Percentiles rank a stretch among this genome's conserved stretches.
These are phyloP conservation scores for Auricularia auricula-judae DNA, from an alignment of 768 basidiomycete genomes.

Conservation along the genomic window DNA sequence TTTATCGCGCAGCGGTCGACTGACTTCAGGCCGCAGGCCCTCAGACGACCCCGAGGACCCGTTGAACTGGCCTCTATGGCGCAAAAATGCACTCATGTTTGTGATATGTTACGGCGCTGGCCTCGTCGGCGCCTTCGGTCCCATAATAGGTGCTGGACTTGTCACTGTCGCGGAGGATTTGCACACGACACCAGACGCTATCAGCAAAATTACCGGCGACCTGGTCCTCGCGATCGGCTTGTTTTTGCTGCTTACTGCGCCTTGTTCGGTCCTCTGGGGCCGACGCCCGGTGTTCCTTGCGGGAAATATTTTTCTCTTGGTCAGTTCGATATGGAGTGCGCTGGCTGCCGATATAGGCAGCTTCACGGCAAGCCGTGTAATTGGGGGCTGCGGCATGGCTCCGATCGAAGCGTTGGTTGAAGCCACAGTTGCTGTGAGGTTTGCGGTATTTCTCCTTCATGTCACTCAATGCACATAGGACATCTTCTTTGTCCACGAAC, in stretches of 20 bases:
- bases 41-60: slow-evolving; percentile 2
- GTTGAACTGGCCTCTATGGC: slow-evolving; percentile 10
- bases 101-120: slow-evolving; percentile 10
- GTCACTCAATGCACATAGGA: slow-evolving; percentile 1
- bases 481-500: slow-evolving; percentile 11
- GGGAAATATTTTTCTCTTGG: no score
- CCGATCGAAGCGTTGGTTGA: slow-evolving; percentile 11
- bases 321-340: no score
- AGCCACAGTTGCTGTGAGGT: slow-evolving; percentile 9
- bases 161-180: slow-evolving; percentile 10
- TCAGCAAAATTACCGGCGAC: slow-evolving; percentile 9
- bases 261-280: slow-evolving; percentile 9
- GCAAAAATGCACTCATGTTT: slow-evolving; percentile 9
- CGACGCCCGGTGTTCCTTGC: slow-evolving; percentile 8
- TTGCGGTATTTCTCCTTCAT: not conserved
- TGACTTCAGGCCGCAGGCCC: no score
- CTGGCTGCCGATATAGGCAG: not conserved
- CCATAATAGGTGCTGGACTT: slow-evolving; percentile 10
- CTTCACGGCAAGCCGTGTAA: slow-evolving; percentile 8
- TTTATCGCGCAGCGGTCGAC: no score
- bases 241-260: slow-evolving; percentile 9
- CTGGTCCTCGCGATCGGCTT: slow-evolving; percentile 10
- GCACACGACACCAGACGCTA: slow-evolving; percentile 3
- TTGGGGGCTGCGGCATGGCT: slow-evolving; percentile 11
- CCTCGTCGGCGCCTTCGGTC: slow-evolving; percentile 11